phyloP scores from a whole-genome alignment of 1,284 basidiomycete genomes.

The Apiotrichum laibachii region DNA sequence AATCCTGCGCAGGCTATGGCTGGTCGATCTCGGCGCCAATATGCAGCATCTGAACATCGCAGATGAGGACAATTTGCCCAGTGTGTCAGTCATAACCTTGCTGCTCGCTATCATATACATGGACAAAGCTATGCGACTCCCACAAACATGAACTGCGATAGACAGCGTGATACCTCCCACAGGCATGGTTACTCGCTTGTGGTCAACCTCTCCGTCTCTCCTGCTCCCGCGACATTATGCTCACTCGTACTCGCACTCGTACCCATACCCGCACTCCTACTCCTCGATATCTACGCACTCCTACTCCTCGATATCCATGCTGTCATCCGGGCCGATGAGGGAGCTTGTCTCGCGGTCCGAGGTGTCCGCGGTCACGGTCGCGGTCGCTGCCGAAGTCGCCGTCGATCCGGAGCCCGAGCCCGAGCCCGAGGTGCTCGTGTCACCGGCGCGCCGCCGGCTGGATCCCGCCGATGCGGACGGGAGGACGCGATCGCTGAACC shows the following conservation, averaged over 20 bases:
- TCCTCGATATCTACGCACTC: neutral
- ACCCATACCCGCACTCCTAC: neutral
- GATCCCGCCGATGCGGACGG: no score
- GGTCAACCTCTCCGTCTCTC: neutral
- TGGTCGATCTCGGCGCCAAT: no score
- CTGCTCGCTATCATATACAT: neutral
- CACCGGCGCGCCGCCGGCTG: no score
- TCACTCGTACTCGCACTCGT: no score
- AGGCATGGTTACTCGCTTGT: neutral
- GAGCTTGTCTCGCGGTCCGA: neutral
- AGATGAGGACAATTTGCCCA: no score
- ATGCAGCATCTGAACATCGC: no score
- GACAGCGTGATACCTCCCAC: neutral
- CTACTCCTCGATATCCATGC: neutral
- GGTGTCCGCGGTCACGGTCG: neutral
- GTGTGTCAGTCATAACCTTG: neutral
- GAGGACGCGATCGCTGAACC: no score
- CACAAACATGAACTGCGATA: neutral
- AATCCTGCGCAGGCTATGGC: neutral
- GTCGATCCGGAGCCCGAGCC: no score
- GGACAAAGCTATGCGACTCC: neutral
- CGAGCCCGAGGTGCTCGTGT: no score
- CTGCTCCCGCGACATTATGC: neutral
- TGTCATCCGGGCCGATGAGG: neutral
- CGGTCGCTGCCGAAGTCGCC: neutral